Evolutionary conservation across 2,329 filamentous ascomycete species (phyloP).

Genomic region (Diaporthe australafricana): DNA sequence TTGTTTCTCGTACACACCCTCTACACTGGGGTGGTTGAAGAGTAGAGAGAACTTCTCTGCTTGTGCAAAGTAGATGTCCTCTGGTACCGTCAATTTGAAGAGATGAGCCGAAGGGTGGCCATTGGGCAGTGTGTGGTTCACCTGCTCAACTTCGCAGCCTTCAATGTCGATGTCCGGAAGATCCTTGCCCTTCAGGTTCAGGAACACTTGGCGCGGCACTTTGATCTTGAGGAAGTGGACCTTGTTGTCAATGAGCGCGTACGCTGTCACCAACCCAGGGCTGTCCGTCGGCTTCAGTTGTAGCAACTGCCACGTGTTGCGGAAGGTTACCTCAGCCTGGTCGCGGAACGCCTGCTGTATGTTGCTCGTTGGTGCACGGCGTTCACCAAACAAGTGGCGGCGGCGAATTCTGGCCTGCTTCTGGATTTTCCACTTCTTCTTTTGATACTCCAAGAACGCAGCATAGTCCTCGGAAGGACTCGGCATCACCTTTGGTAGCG

Average conservation of each 20-base stretch:
- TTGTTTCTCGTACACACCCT: slow-evolving; percentile 96
- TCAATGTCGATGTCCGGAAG: slow-evolving; percentile 89
- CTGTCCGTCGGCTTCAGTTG: slow-evolving; percentile 86
- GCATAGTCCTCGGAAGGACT: slow-evolving; percentile 86
- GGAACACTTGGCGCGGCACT: slow-evolving; percentile 88
- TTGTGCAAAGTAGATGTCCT: slow-evolving; percentile 88
- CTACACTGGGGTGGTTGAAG: slow-evolving; percentile 93
- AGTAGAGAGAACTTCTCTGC: slow-evolving; percentile 83
- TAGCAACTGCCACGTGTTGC: slow-evolving; percentile 93
- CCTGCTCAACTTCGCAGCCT: slow-evolving; percentile 90
- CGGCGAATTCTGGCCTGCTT: slow-evolving; percentile 88
- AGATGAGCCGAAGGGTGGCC: slow-evolving; percentile 94
- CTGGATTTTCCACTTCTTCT: slow-evolving; percentile 98
- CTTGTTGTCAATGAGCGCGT: slow-evolving; percentile 93
- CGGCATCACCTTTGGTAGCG: slow-evolving; percentile 86
- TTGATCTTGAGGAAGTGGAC: slow-evolving; percentile 89
- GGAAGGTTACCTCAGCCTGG: slow-evolving; percentile 90
- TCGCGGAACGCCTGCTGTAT: slow-evolving; percentile 84
- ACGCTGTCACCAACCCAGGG: slow-evolving; percentile 87
- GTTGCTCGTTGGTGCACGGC: slow-evolving; percentile 72
- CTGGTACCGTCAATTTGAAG: slow-evolving; percentile 91
- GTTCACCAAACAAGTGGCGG: slow-evolving; percentile 93
- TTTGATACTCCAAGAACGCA: slow-evolving; percentile 92
- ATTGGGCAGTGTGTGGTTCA: slow-evolving; percentile 92
- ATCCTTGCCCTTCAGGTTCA: slow-evolving; percentile 90